Conservation (phyloP, 1,139 yeast genomes). For the Groenewaldozyma sp. region DNA sequence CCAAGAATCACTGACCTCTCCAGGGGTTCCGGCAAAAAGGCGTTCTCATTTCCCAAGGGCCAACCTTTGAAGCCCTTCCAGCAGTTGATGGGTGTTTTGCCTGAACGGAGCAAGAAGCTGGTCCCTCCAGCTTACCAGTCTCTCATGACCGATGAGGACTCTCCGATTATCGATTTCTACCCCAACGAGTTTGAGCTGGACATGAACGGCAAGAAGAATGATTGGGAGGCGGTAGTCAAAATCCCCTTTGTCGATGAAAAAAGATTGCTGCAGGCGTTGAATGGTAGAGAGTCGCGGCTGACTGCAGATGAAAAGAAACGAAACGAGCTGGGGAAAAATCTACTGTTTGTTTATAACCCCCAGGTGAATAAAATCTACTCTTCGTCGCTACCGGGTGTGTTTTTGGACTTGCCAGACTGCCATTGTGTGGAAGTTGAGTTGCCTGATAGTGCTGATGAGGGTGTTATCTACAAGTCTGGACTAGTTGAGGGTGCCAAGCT, state of each 20-base stretch:
- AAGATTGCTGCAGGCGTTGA: constrained; percentile 62
- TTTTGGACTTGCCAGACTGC: constrained; percentile 68
- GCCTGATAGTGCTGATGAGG: constrained; percentile 17
- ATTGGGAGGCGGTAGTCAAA: constrained; percentile 98
- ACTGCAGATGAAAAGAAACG: constrained; percentile 62
- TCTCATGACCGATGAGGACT: constrained; percentile 78
- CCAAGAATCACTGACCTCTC: constrained; percentile 85
- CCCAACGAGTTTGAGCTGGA: constrained; percentile 86
- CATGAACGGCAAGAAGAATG: constrained; percentile 88
- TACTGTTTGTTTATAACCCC: constrained; percentile 65
- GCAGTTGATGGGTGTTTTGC: constrained; percentile 96
- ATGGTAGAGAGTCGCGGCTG: constrained; percentile 48
- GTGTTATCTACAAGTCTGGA: constrained; percentile 37
- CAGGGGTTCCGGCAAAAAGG: constrained; percentile 50
- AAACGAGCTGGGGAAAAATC: constrained; percentile 63
- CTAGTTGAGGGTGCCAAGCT: constrained; percentile 57
- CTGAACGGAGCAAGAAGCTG: constrained; percentile 77
- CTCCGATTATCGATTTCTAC: constrained; percentile 86
- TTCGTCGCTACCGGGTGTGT: constrained; percentile 72
- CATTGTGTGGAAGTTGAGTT: constrained; percentile 56
- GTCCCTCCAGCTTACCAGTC: constrained; percentile 73
- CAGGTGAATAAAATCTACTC: constrained; percentile 61
- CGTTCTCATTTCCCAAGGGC: constrained; percentile 58
- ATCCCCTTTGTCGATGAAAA: constrained; percentile 85
- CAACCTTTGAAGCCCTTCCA: constrained; percentile 86